Conservation (phyloP, 208 protist species). For the Trypanosoma theileri region DNA sequence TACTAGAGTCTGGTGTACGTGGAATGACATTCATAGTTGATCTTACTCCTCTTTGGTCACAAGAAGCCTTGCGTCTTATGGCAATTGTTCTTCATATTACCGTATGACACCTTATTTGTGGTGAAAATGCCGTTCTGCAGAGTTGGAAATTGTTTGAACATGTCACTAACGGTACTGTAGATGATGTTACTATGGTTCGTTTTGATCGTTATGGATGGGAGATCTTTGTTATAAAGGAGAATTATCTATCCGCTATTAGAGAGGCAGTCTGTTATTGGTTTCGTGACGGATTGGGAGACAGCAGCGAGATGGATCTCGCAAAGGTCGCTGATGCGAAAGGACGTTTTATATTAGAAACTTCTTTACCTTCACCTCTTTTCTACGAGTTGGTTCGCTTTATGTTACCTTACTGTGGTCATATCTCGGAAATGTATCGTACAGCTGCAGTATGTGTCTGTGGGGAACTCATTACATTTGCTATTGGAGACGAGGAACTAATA, state of each 20-base stretch:
- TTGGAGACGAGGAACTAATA: slow-evolving; percentile 10
- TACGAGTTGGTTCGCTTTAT: slow-evolving; percentile 26
- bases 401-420: slow-evolving; percentile 14
- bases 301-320: slow-evolving; percentile 16
- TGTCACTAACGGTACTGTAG: not conserved
- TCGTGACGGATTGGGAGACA: slow-evolving; percentile 17
- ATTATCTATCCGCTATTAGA: slow-evolving; percentile 18
- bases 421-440: slow-evolving; percentile 6
- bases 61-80: slow-evolving; percentile 23
- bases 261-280: slow-evolving; percentile 18
- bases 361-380: slow-evolving; percentile 12
- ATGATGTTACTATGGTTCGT: slow-evolving; percentile 21
- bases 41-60: slow-evolving; percentile 26
- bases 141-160: not conserved
- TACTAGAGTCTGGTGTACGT: slow-evolving; percentile 15
- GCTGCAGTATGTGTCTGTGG: slow-evolving; percentile 18
- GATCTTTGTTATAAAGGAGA: not conserved
- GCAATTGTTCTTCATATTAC: not conserved
- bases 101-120: not conserved
- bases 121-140: slow-evolving; percentile 13
- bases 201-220: slow-evolving; percentile 20
- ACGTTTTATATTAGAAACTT: slow-evolving; percentile 10
- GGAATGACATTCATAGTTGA: slow-evolving; percentile 29
- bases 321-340: slow-evolving; percentile 8
- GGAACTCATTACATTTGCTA: slow-evolving; percentile 15